phyloP scores from a whole-genome alignment of 202 grass and related monocot genomes.

The Schoenoplectus tabernaemontani region DNA sequence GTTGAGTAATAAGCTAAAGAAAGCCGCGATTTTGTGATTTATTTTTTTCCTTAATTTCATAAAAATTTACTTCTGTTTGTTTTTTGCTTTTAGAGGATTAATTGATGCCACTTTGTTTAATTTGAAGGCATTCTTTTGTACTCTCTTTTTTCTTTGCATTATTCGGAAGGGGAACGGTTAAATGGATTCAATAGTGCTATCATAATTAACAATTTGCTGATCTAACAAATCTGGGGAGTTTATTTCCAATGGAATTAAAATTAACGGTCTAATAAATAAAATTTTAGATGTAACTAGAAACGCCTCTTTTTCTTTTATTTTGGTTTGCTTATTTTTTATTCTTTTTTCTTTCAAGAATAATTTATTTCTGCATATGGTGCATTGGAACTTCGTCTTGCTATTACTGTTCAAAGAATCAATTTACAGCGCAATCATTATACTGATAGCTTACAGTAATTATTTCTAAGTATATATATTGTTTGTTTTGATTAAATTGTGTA shows the following conservation, averaged over 20 bases:
- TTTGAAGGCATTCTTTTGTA: slow-evolving; percentile 1
- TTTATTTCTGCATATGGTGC: background rate
- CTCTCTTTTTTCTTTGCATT: slow-evolving; percentile 11
- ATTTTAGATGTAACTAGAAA: background rate
- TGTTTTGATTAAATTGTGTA: no score
- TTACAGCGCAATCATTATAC: background rate
- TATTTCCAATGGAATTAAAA: background rate
- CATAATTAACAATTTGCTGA: background rate
- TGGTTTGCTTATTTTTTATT: background rate
- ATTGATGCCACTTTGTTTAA: background rate
- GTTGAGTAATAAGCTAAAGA: background rate
- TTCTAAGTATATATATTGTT: no score
- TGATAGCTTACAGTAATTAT: background rate
- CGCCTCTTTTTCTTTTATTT: background rate
- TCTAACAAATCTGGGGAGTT: background rate
- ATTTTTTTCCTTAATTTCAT: slow-evolving; percentile 21
- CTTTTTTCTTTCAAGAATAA: background rate
- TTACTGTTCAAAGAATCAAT: background rate
- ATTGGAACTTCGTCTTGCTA: background rate
- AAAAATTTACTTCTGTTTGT: background rate
- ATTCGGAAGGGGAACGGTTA: background rate
- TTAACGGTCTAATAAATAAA: background rate
- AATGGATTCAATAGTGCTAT: slow-evolving; percentile 3
- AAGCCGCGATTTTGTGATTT: background rate
- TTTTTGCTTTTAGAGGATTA: slow-evolving; percentile 13